Base-by-base conservation (phyloP, 306 rosid species). In the Corylus americana region DNA sequence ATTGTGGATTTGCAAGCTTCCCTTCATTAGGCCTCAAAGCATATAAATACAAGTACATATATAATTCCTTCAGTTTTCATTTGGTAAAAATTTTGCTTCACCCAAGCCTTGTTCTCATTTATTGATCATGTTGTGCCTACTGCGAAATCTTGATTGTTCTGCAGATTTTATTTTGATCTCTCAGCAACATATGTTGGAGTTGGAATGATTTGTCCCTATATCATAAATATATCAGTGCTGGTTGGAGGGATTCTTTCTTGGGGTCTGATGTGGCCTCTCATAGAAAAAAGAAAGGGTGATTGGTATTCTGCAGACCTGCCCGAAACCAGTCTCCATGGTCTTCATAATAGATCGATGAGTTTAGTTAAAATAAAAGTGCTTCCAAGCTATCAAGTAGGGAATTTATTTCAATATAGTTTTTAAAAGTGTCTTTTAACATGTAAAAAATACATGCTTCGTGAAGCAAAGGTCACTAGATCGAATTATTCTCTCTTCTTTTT, bases 201-300 rank as follows among this genome's bases (percentile, higher is more conserved):
- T 1, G 79, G 79, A 62, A 76, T 76, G 79, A 76, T 76, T 11
- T 76, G 79, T 47, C 79, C 79, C n/a, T 50, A 76, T 20, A 62
- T 76, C 14, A 1, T 76, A 29, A 76, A 76, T 48, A 29, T 76
- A 6, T 76, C 79, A 14, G 10, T 76, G 47, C 72, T 76, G 1
- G 49, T 76, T 29, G 79, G 79, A 45, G 79, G 72, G 5, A 76
- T 76, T 47, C 45, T 76, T 49, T 76, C 79, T 27, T 76, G 73
- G 79, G 79, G 61, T 13, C n/a, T 76, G 20, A 76, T 76, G 79
- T 76, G 79, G 79, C 78, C 78, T 20, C 68, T 55, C 68, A 74
- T 74, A 55, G 78, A 55, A 37, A 42, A 37, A 14, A 55, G 44
- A 49, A 62, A 47, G 59, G 79, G 79, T 4, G 18, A 47, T 3